Base-by-base conservation (phyloP, 495 filamentous ascomycete species). In the Hyaloscypha finlandica region DNA sequence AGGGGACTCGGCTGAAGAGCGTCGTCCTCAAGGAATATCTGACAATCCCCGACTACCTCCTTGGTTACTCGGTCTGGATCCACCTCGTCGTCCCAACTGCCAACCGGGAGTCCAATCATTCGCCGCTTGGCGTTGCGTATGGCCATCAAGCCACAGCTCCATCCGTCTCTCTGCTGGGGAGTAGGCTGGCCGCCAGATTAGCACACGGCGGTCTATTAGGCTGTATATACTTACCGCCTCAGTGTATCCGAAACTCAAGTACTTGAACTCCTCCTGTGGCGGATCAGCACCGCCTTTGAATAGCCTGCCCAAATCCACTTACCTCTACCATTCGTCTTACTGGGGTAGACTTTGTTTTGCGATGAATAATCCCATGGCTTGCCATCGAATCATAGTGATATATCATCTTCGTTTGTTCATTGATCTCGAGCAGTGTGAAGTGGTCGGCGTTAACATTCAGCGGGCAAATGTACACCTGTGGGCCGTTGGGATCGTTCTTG, bases 341-440 rank as follows among this genome's bases (percentile, higher is more conserved):
- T 25, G 2, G 25, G 25, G 25, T 25, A 25, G 25, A 25, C 25
- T 25, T 25, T 25, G 25, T 25, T 59, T 63, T 66, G 37, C 68
- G 31, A 62, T 63, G 20, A 57, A 70, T 66, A 64, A 72, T 65
- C 32, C 61, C 31, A 57, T 59, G 14, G 39, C 57, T 70, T 54
- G 68, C 68, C 57, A 66, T 70, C 58, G 70, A 72, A 66, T 70
- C 63, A 54, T 70, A 72, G 51, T 70, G 57, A 59, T 68, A 70
- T 66, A 72, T 72, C 55, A 68, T 72, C 54, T 65, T 66, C 61
- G 57, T 67, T 59, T 66, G 63, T 57, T 70, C 52, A 39, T 72
- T 72, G 45, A 70, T 72, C 67, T 72, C 70, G 52, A 72, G 67
- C 29, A 72, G 62, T 25, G 70, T 72, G 45, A 69, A 72, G 63